These are phyloP conservation scores for Malania oleifera DNA, from an alignment of 164 flowering plant genomes.

Conservation along the genomic window DNA sequence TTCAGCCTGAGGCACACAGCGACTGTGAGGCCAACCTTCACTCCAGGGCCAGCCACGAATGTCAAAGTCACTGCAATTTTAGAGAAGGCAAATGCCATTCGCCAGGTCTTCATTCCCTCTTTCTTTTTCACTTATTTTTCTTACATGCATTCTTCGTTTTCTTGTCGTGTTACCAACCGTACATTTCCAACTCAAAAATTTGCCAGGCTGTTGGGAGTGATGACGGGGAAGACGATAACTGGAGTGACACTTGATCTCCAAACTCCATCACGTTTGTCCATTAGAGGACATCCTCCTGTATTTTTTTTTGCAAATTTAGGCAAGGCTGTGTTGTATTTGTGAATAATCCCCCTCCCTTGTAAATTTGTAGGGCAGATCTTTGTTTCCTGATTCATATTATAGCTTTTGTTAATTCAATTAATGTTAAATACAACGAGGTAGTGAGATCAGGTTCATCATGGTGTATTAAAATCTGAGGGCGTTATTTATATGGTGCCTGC, in stretches of 20 bases:
- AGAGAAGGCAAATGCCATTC: constrained; percentile 90
- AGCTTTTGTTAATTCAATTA: constrained; percentile 1
- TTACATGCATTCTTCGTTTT: constrained; percentile 4
- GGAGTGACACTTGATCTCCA: constrained; percentile 67
- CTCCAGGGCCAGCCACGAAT: constrained; percentile 36
- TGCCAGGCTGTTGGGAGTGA: constrained; percentile 77
- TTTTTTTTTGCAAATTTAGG: constrained; percentile 3
- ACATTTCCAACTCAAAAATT: neutral
- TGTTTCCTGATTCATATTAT: constrained; percentile 9
- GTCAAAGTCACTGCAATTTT: constrained; percentile 65
- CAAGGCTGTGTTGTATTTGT: constrained; percentile 21
- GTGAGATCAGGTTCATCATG: neutral
- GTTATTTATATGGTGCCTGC: constrained; percentile 10
- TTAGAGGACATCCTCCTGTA: constrained; percentile 1
- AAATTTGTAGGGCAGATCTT: constrained; percentile 18
- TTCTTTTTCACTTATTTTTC: constrained; percentile 9
- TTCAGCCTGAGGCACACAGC: constrained; percentile 66
- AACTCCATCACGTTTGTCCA: neutral
- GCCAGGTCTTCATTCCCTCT: constrained; percentile 49
- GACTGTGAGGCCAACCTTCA: constrained; percentile 30
- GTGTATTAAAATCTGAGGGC: constrained; percentile 9
- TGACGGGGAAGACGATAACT: constrained; percentile 63
- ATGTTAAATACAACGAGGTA: constrained; percentile 12
- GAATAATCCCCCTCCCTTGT: constrained; percentile 26
- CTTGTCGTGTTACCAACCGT: neutral